Evolutionary conservation across 2,329 filamentous ascomycete genomes (phyloP).

Genomic region (Ampelomyces quisqualis): DNA sequence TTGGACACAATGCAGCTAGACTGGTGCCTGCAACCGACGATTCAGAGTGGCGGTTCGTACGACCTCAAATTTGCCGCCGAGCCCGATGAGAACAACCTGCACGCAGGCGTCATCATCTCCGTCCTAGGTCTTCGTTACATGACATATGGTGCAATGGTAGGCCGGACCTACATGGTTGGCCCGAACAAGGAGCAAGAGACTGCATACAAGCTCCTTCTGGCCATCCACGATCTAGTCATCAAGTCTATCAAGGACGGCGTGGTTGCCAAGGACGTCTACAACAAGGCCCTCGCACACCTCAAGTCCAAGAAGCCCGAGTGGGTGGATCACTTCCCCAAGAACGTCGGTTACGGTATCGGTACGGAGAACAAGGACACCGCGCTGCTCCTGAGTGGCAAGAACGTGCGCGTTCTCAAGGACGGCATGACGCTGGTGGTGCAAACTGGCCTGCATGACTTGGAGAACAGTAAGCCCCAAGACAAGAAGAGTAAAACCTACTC

Average conservation of each 20-base stretch:
- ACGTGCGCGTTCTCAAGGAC: constrained; percentile 77
- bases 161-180: constrained; percentile 92
- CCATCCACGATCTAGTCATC: constrained; percentile 84
- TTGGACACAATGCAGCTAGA: constrained; percentile 89
- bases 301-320: constrained; percentile 91
- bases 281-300: constrained; percentile 77
- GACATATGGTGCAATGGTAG: constrained; percentile 90
- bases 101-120: constrained; percentile 90
- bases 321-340: constrained; percentile 92
- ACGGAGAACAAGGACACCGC: constrained; percentile 86
- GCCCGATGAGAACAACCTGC: constrained; percentile 76
- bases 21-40: constrained; percentile 86
- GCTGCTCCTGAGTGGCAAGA: constrained; percentile 84
- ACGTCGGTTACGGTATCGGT: constrained; percentile 86
- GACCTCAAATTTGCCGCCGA: constrained; percentile 80
- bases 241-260: constrained; percentile 88
- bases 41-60: constrained; percentile 95
- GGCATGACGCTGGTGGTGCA: constrained; percentile 95
- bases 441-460: constrained; percentile 85
- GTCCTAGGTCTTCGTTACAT: constrained; percentile 92
- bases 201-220: constrained; percentile 85
- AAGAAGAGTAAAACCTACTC: constrained; percentile 89
- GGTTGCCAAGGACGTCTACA: constrained; percentile 84
- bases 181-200: constrained; percentile 94
- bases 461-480: constrained; percentile 83